Evolutionary conservation across 2,329 filamentous ascomycete genomes (phyloP), one percentile per base, ranked within the genome.

Genomic region (Microcyclosporella mali): DNA sequence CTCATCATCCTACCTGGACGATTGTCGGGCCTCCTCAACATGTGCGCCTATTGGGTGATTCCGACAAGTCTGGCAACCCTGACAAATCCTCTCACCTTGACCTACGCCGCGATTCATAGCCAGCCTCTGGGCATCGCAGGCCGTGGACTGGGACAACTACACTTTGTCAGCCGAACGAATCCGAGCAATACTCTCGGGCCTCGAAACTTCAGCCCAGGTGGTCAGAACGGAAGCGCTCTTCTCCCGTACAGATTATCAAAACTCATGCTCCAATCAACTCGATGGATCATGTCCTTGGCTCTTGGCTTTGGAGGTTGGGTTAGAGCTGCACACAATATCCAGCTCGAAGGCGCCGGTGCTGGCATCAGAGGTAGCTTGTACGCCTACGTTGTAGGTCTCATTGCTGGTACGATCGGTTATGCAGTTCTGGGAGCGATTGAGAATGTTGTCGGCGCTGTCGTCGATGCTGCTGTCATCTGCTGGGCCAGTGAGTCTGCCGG

Each of bases 241-340:
- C 51, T 55, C 63, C 85, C 92, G 0, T 98, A 97, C 63, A 81
- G 87, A 3, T 79, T 97, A 7, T 85, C 92, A 1, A 97, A 95
- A 64, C 75, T 97, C 19, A 77, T 98, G 6, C 78, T 98, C 3
- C 87, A 95, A 55, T 88, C 90, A 2, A 92, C 88, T 1, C 81
- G 90, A 14, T 85, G 90, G 61, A 85, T 95, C 58, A 94, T 95
- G 79, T 87, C 88, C 0, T 80, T 89, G 35, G 85, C 82, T 0
- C 77, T 98, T 21, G 90, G 90, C 1, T 94, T 97, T 67, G 89
- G 86, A 3, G 90, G 88, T n/a, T 98, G 92, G 92, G 87, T 97
- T 7, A 85, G 87, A 35, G 94, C 89, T 28, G 89, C 92, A 9
- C 82, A 87, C 50, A 82, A 85, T 65, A 71, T 95, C 3, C 72